Conservation (phyloP, 2,329 filamentous ascomycete genomes). For the Hymenoscyphus albidus region DNA sequence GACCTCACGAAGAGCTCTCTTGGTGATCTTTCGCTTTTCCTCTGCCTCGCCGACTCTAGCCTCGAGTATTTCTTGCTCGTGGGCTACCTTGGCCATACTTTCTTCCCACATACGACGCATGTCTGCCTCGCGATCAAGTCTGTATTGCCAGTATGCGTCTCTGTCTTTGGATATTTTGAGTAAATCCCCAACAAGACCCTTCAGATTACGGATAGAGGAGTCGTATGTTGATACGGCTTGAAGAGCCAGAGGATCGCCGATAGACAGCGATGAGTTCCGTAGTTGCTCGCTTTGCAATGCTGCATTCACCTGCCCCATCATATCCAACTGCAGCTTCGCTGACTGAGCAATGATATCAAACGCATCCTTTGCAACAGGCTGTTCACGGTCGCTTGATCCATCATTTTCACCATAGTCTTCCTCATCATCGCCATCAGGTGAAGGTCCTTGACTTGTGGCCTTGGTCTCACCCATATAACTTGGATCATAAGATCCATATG, state of each 20-base stretch:
- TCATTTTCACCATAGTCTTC: slow-evolving; percentile 76
- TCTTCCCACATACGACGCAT: slow-evolving; percentile 98
- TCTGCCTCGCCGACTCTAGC: slow-evolving; percentile 85
- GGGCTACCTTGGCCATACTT: slow-evolving; percentile 95
- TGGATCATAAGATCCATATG: slow-evolving; percentile 53
- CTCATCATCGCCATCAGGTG: slow-evolving; percentile 47
- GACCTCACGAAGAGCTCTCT: slow-evolving; percentile 82
- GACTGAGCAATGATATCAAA: slow-evolving; percentile 97
- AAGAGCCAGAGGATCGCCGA: slow-evolving; percentile 73
- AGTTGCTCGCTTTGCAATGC: slow-evolving; percentile 70
- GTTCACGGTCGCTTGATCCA: slow-evolving; percentile 74
- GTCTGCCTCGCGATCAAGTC: slow-evolving; percentile 84
- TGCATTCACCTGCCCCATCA: slow-evolving; percentile 79
- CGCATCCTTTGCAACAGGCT: slow-evolving; percentile 79
- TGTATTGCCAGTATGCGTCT: slow-evolving; percentile 95
- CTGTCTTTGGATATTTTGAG: slow-evolving; percentile 90
- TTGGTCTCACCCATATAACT: slow-evolving; percentile 44
- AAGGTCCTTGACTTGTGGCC: slow-evolving; percentile 25
- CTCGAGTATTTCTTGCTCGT: slow-evolving; percentile 88
- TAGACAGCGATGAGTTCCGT: slow-evolving; percentile 63
- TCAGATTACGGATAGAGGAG: slow-evolving; percentile 81
- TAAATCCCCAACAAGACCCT: slow-evolving; percentile 78
- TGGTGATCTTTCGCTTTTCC: slow-evolving; percentile 83
- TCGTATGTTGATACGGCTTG: slow-evolving; percentile 85
- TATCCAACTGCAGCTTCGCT: slow-evolving; percentile 85